Evolutionary conservation across 2,329 filamentous ascomycete species (phyloP).

Genomic region (Fusarium liriodendri): DNA sequence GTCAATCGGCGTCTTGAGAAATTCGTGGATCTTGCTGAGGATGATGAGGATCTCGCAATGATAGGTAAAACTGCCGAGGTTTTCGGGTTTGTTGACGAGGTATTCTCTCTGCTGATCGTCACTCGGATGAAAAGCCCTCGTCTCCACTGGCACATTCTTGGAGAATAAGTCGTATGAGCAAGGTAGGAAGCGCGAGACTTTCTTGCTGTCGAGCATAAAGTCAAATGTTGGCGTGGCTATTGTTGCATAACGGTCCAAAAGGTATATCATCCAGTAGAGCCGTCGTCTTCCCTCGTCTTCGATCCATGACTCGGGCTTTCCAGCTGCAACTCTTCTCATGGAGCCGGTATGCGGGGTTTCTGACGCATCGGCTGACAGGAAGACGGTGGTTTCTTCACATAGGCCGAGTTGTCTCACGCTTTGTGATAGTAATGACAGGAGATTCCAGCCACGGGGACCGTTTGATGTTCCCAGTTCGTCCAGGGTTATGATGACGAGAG

Average conservation of each 20-base stretch:
- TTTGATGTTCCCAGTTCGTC: constrained; percentile 58
- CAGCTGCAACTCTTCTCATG: constrained; percentile 48
- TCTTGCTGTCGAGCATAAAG: constrained; percentile 54
- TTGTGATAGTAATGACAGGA: constrained; percentile 53
- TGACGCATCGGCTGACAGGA: constrained; percentile 48
- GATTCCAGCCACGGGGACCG: constrained; percentile 56
- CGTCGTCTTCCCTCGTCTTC: constrained; percentile 57
- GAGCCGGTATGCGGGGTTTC: constrained; percentile 50
- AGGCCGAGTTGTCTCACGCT: constrained; percentile 54
- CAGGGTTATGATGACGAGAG: constrained; percentile 54
- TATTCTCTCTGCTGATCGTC: constrained; percentile 44
- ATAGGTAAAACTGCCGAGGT: constrained; percentile 58
- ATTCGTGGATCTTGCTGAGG: constrained; percentile 56
- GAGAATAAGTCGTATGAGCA: constrained; percentile 60
- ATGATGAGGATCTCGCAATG: constrained; percentile 59
- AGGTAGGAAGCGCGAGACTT: constrained; percentile 54
- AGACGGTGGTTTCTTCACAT: constrained; percentile 53
- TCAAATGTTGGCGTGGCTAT: constrained; percentile 55
- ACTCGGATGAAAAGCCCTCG: constrained; percentile 45
- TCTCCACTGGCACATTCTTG: constrained; percentile 56
- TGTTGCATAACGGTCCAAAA: constrained; percentile 57
- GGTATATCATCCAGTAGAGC: constrained; percentile 59
- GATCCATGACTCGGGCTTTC: constrained; percentile 56
- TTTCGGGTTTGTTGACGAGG: constrained; percentile 53
- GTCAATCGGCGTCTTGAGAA: constrained; percentile 54